A percentile compares a stretch with the other conserved stretches of the same genome.
These are phyloP conservation scores for Monilinia fructigena DNA, from an alignment of 2,329 filamentous ascomycete genomes.

Conservation along the genomic window DNA sequence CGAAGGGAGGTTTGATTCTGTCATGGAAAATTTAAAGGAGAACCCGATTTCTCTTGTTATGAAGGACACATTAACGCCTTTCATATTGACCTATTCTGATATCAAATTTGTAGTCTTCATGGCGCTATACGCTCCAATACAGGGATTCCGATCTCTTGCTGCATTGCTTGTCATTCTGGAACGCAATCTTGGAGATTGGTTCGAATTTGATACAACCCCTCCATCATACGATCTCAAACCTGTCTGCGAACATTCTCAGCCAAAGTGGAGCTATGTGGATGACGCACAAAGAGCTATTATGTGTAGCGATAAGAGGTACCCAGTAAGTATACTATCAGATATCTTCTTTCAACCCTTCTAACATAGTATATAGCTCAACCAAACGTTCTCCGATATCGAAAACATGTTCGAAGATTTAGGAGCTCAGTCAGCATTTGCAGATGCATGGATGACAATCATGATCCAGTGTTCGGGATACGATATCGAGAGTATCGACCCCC, in stretches of 20 bases:
- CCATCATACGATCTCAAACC: constrained; percentile 19
- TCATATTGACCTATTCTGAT: constrained; percentile 35
- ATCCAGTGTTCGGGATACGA: constrained; percentile 33
- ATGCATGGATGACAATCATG: constrained; percentile 35
- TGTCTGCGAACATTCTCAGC: constrained; percentile 25
- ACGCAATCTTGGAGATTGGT: constrained; percentile 45
- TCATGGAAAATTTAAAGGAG: constrained; percentile 46
- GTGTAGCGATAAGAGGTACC: constrained; percentile 38
- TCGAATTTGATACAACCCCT: constrained; percentile 25
- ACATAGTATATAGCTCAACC: constrained; percentile 32
- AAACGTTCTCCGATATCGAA: constrained; percentile 34
- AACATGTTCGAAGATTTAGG: constrained; percentile 30
- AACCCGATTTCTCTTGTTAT: constrained; percentile 35
- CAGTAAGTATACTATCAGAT: constrained; percentile 25
- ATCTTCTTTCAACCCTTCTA: constrained; percentile 1
- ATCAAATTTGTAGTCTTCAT: constrained; percentile 36
- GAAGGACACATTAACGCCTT: constrained; percentile 26
- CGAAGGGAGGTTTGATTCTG: constrained; percentile 31
- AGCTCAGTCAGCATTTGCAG: constrained; percentile 31
- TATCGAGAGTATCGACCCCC: constrained; percentile 33
- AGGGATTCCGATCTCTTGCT: constrained; percentile 33
- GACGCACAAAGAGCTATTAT: constrained; percentile 36
- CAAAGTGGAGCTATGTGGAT: constrained; percentile 25
- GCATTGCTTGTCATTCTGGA: constrained; percentile 32
- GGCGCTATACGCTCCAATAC: constrained; percentile 36